Conservation (phyloP, 208 protist genomes). For the Acanthamoeba lenticulata region DNA sequence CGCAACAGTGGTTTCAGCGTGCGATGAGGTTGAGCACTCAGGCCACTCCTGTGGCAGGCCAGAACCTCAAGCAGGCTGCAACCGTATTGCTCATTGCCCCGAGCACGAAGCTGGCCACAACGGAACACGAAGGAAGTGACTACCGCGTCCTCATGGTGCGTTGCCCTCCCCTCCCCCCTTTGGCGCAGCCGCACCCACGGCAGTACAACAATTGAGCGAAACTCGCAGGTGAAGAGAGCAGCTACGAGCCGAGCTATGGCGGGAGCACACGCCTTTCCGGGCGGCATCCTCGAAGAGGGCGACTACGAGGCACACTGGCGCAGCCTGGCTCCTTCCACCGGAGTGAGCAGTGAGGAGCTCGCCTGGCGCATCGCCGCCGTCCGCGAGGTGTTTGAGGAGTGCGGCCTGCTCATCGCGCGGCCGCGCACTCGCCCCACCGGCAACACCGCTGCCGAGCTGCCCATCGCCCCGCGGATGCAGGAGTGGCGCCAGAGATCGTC, state of each 20-base stretch:
- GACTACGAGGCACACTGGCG: not conserved
- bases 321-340: not conserved
- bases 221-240: slow-evolving; percentile 52
- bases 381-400: slow-evolving; percentile 57
- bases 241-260: slow-evolving; percentile 51
- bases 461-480: not conserved
- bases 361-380: slow-evolving; percentile 9
- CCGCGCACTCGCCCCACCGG: not conserved
- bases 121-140: not conserved
- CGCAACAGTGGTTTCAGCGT: no score
- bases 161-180: not conserved
- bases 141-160: slow-evolving; percentile 10
- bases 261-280: slow-evolving; percentile 62
- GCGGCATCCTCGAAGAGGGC: slow-evolving; percentile 27
- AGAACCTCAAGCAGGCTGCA: not conserved
- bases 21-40: no score
- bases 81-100: not conserved
- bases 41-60: no score
- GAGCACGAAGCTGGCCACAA: not conserved
- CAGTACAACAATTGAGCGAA: not conserved
- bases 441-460: not conserved
- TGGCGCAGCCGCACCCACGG: not conserved
- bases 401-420: not conserved
- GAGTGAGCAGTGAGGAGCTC: not conserved
- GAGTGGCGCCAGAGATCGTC: not conserved